Evolutionary conservation across 768 basidiomycete genomes (phyloP).

Genomic region (Fistulinella prunicolor): DNA sequence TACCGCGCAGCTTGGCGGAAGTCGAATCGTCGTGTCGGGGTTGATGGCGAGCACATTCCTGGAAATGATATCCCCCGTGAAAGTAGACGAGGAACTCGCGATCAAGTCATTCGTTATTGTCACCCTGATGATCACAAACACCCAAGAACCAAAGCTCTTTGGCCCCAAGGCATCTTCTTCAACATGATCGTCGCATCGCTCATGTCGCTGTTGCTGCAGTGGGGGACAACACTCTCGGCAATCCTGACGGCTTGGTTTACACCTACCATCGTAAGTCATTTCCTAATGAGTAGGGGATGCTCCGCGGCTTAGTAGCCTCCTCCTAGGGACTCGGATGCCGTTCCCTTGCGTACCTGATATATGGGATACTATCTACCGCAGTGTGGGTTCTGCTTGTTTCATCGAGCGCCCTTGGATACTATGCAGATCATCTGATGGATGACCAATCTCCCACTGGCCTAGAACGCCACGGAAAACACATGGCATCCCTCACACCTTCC

Average conservation of each 20-base stretch:
- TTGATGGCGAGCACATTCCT: background rate
- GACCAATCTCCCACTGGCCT: too few species aligned
- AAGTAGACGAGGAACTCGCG: constrained; percentile 17
- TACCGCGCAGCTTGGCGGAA: constrained; percentile 17
- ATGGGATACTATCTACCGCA: constrained; percentile 26
- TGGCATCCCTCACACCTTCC: too few species aligned
- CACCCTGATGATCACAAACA: constrained; percentile 1
- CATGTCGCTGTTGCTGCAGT: constrained; percentile 31
- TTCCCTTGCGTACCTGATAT: constrained; percentile 31
- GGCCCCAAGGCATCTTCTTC: constrained; percentile 23
- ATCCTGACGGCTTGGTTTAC: constrained; percentile 28
- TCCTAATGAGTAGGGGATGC: too few species aligned
- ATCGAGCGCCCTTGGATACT: constrained; percentile 28
- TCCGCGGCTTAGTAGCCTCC: too few species aligned
- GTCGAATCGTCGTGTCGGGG: background rate
- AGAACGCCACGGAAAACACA: too few species aligned
- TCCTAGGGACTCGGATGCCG: constrained; percentile 36
- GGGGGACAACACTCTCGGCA: constrained; percentile 31
- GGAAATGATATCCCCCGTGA: constrained; percentile 7
- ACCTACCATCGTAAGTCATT: constrained; percentile 30
- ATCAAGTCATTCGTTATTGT: constrained; percentile 24
- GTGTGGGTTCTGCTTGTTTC: constrained; percentile 31
- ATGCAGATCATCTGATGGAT: constrained; percentile 9
- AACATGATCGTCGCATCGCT: constrained; percentile 32
- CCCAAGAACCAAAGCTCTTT: background rate